phyloP scores from a whole-genome alignment of 139 green algal species.

The Tetradesmus lagerheimii region DNA sequence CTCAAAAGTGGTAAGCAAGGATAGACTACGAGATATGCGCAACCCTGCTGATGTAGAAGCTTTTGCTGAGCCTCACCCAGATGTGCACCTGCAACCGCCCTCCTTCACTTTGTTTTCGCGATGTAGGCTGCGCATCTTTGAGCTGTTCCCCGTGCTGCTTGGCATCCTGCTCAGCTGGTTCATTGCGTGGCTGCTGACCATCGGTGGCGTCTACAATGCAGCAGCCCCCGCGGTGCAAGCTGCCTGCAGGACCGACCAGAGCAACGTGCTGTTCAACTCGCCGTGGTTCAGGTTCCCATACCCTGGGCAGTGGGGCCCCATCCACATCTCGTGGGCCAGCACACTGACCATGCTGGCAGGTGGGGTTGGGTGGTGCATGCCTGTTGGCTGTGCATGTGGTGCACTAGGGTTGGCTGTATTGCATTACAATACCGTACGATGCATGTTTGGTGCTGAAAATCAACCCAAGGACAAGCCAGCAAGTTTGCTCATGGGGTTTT shows the following conservation, averaged over 20 bases:
- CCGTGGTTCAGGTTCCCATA: conserved; percentile 75
- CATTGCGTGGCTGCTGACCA: conserved; percentile 59
- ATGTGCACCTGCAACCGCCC: no score
- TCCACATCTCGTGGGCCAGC: conserved; percentile 60
- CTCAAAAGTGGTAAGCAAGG: no score
- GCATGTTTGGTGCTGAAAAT: no score
- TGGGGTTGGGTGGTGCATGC: not conserved
- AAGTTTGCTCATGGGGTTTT: no score
- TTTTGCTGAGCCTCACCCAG: not conserved
- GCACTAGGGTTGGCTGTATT: not conserved
- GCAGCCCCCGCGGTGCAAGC: conserved; percentile 41
- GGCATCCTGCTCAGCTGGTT: conserved; percentile 55
- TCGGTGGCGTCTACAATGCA: conserved; percentile 63
- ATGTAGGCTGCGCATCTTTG: conserved; percentile 32
- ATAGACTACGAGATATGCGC: no score
- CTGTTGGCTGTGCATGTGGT: not conserved
- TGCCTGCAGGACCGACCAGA: conserved; percentile 52
- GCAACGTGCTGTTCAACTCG: conserved; percentile 54
- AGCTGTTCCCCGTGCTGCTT: conserved; percentile 65
- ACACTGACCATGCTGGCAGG: conserved; percentile 69
- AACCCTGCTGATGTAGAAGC: no score
- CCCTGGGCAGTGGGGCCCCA: conserved; percentile 70
- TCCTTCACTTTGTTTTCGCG: no score
- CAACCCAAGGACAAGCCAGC: no score
- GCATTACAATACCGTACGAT: no score